phyloP scores from a whole-genome alignment of 108 stramenopile genomes.

The Conticribra guillardii region DNA sequence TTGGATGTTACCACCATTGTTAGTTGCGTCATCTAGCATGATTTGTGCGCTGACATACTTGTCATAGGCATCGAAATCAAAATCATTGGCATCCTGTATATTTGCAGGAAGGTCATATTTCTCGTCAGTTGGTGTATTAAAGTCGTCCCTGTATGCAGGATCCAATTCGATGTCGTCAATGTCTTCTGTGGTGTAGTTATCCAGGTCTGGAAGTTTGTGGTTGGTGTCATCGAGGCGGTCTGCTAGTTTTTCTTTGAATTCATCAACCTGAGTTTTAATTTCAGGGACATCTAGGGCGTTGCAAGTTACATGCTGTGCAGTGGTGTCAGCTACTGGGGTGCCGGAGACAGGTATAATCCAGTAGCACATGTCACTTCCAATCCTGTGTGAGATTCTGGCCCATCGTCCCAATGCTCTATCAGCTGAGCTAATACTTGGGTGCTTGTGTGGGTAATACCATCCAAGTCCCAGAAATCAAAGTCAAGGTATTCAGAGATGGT shows the following conservation, averaged over 20 bases:
- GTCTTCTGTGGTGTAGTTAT: neutral
- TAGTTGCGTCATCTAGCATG: neutral
- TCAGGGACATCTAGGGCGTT: neutral
- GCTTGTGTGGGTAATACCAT: neutral
- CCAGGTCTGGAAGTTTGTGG: neutral
- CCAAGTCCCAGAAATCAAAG: conserved; percentile 9
- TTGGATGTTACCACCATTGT: neutral
- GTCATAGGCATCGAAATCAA: conserved; percentile 9
- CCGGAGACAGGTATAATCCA: neutral
- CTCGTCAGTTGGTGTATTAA: neutral
- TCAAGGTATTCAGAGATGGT: conserved; percentile 4
- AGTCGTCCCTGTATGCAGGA: neutral
- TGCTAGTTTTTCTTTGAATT: neutral
- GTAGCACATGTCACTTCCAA: neutral
- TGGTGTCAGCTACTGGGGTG: neutral
- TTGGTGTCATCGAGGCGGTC: conserved; percentile 1
- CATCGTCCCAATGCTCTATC: neutral
- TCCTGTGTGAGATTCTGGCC: neutral
- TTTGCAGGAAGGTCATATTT: neutral
- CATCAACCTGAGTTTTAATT: neutral
- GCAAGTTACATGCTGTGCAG: conserved; percentile 3
- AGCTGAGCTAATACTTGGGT: neutral
- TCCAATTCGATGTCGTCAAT: neutral
- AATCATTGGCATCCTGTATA: neutral
- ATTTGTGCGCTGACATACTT: conserved; percentile 5